Conservation (phyloP, 176 grass and related monocot genomes). For the Triticum urartu region DNA sequence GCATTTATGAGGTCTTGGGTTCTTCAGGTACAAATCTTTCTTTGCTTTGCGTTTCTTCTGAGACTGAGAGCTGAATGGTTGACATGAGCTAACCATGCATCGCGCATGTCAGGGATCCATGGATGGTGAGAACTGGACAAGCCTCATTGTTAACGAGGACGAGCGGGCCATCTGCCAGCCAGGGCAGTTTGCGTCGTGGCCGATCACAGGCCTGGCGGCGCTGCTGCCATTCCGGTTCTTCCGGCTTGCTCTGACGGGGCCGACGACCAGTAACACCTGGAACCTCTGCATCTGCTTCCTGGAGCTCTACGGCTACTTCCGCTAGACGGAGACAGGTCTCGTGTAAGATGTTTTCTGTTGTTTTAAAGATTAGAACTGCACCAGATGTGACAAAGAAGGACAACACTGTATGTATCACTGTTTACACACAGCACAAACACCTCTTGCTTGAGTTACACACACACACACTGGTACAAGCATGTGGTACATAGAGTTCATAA, state of each 20-base stretch:
- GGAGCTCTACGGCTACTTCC: slow-evolving; percentile 91
- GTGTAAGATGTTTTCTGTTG: background rate
- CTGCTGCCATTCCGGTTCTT: slow-evolving; percentile 91
- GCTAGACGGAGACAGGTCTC: slow-evolving; percentile 25
- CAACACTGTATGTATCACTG: background rate
- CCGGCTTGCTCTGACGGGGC: slow-evolving; percentile 55
- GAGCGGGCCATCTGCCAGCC: slow-evolving; percentile 72
- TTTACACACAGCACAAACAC: background rate
- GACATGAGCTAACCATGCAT: background rate
- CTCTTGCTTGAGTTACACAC: background rate
- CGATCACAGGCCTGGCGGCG: slow-evolving; percentile 48
- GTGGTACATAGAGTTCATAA: background rate
- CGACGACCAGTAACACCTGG: slow-evolving; percentile 39
- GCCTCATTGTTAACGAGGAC: slow-evolving; percentile 58
- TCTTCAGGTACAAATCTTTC: slow-evolving; percentile 51
- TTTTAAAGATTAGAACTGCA: background rate
- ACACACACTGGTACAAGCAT: background rate
- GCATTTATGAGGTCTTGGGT: slow-evolving; percentile 82
- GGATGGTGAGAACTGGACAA: slow-evolving; percentile 75
- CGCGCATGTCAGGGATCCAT: slow-evolving; percentile 56
- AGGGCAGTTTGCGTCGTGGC: slow-evolving; percentile 85
- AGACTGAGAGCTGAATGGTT: background rate
- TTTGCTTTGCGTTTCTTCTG: background rate
- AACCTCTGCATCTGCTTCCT: slow-evolving; percentile 93
- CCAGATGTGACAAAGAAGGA: background rate